These are phyloP conservation scores for Cryphonectria carpinicola DNA, from an alignment of 2,329 filamentous ascomycete genomes.

Conservation along the genomic window DNA sequence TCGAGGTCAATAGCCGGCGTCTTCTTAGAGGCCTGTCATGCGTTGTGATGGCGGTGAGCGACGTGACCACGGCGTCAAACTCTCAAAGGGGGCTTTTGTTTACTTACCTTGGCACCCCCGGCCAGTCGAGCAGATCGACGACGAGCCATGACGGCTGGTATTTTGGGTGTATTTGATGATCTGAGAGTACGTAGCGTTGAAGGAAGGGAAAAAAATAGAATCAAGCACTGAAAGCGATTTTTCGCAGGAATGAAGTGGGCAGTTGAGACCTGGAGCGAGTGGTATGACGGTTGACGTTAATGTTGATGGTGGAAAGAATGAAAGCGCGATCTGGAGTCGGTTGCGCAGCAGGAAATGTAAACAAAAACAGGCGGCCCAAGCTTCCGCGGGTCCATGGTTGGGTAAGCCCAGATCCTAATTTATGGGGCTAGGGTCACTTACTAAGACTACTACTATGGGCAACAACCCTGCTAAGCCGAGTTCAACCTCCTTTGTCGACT, in stretches of 20 bases:
- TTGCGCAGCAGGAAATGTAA: conserved; percentile 24
- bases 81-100: conserved; percentile 21
- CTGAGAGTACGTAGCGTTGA: not conserved
- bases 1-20: conserved; percentile 37
- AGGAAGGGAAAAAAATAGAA: no score
- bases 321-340: conserved; percentile 17
- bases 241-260: not conserved
- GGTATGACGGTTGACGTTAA: conserved; percentile 25
- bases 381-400: not conserved
- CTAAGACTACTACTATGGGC: not conserved
- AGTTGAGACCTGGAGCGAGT: not conserved
- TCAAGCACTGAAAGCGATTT: not conserved
- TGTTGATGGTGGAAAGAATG: conserved; percentile 8
- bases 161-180: not conserved
- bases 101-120: conserved; percentile 25
- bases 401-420: not conserved
- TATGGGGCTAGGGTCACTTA: not conserved
- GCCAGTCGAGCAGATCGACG: conserved; percentile 30
- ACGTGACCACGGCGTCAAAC: not conserved
- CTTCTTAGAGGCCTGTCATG: conserved; percentile 30
- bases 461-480: not conserved
- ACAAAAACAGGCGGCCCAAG: conserved; percentile 25
- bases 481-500: not conserved
- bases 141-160: conserved; percentile 24
- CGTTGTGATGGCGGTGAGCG: conserved; percentile 24